A percentile compares a stretch with the other conserved stretches of the same genome.
These are phyloP conservation scores for Punica granatum DNA, from an alignment of 345 rosid genomes.

Conservation along the genomic window DNA sequence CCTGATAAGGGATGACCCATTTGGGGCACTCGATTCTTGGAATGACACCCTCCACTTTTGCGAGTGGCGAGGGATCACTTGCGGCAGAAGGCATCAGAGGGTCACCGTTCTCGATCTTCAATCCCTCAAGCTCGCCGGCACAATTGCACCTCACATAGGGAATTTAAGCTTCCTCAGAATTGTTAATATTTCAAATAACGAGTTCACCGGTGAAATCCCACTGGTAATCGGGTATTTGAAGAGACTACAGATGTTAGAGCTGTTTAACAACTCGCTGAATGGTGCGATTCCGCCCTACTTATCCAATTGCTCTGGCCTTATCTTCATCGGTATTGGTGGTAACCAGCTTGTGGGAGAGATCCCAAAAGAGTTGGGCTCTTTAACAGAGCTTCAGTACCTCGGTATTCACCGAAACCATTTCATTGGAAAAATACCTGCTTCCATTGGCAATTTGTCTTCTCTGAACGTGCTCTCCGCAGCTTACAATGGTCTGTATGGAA, in stretches of 20 bases:
- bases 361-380: conserved; percentile 14
- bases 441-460: conserved; percentile 17
- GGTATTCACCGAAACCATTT: conserved; percentile 4
- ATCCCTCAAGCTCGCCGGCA: neutral
- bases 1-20: neutral
- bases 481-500: neutral
- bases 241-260: neutral
- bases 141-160: neutral
- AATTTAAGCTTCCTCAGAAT: conserved; percentile 5
- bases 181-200: neutral
- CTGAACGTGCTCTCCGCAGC: neutral
- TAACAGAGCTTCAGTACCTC: conserved; percentile 7
- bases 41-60: neutral
- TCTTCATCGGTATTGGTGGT: fast-evolving
- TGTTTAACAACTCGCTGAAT: neutral
- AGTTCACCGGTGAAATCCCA: conserved; percentile 4
- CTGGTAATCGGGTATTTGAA: conserved; percentile 6
- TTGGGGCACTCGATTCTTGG: neutral
- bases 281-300: conserved; percentile 15
- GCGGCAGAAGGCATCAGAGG: too few species aligned
- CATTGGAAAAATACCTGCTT: conserved; percentile 18
- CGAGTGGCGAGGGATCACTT: conserved; percentile 1
- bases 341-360: conserved; percentile 12
- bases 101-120: too few species aligned
- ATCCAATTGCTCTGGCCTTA: conserved; percentile 11